Evolutionary conservation across 2,329 filamentous ascomycete species (phyloP).

Genomic region (Pseudogymnoascus sp.): DNA sequence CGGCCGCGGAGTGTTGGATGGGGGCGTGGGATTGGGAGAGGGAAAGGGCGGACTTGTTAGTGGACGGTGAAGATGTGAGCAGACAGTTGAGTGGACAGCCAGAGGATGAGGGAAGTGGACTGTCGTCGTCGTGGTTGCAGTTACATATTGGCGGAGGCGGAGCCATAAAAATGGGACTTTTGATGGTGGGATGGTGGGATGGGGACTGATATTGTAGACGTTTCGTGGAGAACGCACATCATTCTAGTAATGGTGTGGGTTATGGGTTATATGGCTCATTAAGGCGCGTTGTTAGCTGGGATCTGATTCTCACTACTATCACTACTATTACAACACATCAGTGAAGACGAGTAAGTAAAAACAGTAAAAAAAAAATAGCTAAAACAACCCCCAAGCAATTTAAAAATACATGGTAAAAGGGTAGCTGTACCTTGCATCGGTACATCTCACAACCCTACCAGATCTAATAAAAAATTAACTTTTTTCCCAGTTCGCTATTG

Average conservation of each 20-base stretch:
- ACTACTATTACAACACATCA: too few relatives aligned
- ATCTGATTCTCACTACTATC: neutral
- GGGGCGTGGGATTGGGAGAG: neutral
- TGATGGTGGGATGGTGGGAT: neutral
- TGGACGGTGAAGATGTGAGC: neutral
- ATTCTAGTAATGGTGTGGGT: neutral
- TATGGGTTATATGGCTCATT: neutral
- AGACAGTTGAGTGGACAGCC: neutral
- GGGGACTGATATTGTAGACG: neutral
- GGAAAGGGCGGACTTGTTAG: neutral
- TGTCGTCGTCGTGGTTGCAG: neutral
- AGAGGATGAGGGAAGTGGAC: neutral
- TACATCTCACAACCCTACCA: neutral
- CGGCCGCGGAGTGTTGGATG: neutral
- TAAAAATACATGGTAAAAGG: neutral
- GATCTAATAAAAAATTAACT: neutral
- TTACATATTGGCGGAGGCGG: neutral
- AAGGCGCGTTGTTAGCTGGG: neutral
- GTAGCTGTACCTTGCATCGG: neutral
- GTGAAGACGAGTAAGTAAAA: too few relatives aligned
- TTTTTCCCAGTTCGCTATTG: neutral
- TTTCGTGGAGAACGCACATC: neutral
- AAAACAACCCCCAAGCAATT: neutral
- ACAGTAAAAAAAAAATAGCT: neutral
- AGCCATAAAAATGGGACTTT: neutral